These are phyloP conservation scores for Glaciozyma martinii DNA, from an alignment of 768 basidiomycete genomes.

Conservation along the genomic window DNA sequence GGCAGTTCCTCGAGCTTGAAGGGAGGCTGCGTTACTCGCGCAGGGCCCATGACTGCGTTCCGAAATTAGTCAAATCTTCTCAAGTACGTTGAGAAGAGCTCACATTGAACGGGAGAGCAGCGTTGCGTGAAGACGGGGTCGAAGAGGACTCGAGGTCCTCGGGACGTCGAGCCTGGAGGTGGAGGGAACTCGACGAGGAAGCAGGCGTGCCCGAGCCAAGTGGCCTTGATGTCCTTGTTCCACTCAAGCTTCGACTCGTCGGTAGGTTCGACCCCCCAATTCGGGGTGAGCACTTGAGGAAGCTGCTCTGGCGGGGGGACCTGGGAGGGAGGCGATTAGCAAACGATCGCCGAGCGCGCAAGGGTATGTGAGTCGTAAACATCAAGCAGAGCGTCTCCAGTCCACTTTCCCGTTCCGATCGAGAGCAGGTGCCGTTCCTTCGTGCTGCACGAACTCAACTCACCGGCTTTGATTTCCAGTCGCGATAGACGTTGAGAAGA, in stretches of 20 bases:
- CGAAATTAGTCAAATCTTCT: conserved; percentile 10
- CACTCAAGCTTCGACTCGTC: not conserved
- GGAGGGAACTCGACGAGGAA: conserved; percentile 41
- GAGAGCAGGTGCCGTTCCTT: too few relatives aligned
- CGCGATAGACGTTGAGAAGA: not conserved
- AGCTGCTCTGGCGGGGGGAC: conserved; percentile 18
- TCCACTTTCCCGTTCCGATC: conserved; percentile 11
- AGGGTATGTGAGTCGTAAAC: not conserved
- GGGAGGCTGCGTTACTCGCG: conserved; percentile 20
- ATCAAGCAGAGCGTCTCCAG: not conserved
- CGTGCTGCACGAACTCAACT: too few relatives aligned
- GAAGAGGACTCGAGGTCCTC: conserved; percentile 39
- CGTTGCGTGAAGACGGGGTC: conserved; percentile 37
- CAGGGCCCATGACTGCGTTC: conserved; percentile 16
- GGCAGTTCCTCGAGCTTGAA: conserved; percentile 50
- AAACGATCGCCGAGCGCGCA: not conserved
- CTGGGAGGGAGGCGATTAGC: not conserved
- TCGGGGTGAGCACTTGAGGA: conserved; percentile 6
- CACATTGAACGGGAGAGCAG: conserved; percentile 36
- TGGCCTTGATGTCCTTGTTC: conserved; percentile 26
- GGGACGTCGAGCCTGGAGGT: not conserved
- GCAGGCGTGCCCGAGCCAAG: conserved; percentile 39
- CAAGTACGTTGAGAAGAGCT: conserved; percentile 10
- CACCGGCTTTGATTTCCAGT: not conserved
- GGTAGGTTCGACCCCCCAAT: conserved; percentile 4